Base-by-base conservation (phyloP, 441 rosid genomes). In the Arabidopsis lyrata region DNA sequence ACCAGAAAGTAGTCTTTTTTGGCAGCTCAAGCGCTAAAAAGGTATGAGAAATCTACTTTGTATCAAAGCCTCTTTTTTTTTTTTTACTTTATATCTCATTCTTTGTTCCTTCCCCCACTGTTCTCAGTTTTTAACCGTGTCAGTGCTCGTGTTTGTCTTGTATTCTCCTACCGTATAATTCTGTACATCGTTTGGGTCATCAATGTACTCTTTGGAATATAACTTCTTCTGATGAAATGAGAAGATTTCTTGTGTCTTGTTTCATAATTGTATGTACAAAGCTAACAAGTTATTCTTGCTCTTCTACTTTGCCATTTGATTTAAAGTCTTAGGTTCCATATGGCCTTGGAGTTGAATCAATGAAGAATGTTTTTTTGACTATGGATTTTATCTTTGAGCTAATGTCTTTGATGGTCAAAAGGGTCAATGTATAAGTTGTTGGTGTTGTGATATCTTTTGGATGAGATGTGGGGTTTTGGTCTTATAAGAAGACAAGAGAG, bases 401-500 rank as follows among this genome's bases (percentile, higher is more conserved):
- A n/a, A n/a, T n/a, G n/a, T n/a, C n/a, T n/a, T n/a, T n/a, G n/a
- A 58, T 74, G 54, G 72, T 58, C 78, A 74, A n/a, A 74, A 58
- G 39, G 38, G 78, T 60, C 57, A 68, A 66, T 34, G 16, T 50
- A 52, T 61, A 52, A 15, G 15, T 44, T 60, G 57, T 45, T 60
- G n/a, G 63, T 76, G 65, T 63, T 55, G 63, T 60, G 4, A 50
- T 52, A 50, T 32, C 39, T 36, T 63, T 63, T 38, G 71, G 66
- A 56, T 32, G 52, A 55, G 54, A 76, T 76, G 80, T 70, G 71
- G 80, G 80, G 75, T n/a, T 76, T 70, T 63, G 66, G 71, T 56
- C 61, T 55, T 20, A 14, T 13, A 75, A 62, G 6, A 68, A 68
- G 70, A 75, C 74, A 44, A n/a, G 20, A 63, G 65, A 55, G 65